A percentile compares a stretch with the other conserved stretches of the same genome.
Conservation (phyloP, 192 early-diverging fungal species). For the Phycomyces blakesleeanus region DNA sequence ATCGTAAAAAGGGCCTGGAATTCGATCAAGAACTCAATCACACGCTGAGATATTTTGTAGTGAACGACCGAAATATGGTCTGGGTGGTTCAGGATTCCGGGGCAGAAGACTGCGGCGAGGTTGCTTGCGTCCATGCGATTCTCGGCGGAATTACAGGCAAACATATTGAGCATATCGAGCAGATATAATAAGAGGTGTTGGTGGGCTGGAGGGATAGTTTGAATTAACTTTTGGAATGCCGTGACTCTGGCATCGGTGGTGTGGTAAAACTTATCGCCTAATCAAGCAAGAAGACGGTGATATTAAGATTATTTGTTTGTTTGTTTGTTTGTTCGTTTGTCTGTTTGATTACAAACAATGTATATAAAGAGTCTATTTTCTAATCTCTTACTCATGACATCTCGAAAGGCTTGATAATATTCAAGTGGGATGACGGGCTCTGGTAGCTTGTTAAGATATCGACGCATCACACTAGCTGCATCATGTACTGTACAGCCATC, state of each 20-base stretch:
- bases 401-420: slow-evolving; percentile 62
- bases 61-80: slow-evolving; percentile 66
- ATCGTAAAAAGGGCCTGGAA: slow-evolving; percentile 47
- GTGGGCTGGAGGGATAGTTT: slow-evolving; percentile 50
- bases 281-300: neutral
- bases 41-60: slow-evolving; percentile 70
- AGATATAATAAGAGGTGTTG: slow-evolving; percentile 68
- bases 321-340: too few species aligned
- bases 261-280: slow-evolving; percentile 30
- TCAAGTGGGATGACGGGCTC: slow-evolving; percentile 69
- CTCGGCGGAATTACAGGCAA: slow-evolving; percentile 45
- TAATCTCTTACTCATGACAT: slow-evolving; percentile 48
- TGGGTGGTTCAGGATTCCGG: slow-evolving; percentile 72
- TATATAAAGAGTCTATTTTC: neutral
- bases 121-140: slow-evolving; percentile 73
- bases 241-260: slow-evolving; percentile 37
- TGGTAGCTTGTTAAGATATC: slow-evolving; percentile 69
- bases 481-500: slow-evolving; percentile 71
- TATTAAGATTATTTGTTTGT: neutral
- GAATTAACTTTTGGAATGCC: slow-evolving; percentile 58
- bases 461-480: slow-evolving; percentile 68
- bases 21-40: slow-evolving; percentile 74
- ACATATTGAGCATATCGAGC: slow-evolving; percentile 58
- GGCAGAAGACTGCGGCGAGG: slow-evolving; percentile 72
- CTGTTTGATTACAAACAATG: too few species aligned